Conservation (phyloP, 805 yeast genomes). For the Monosporozyma unispora region DNA sequence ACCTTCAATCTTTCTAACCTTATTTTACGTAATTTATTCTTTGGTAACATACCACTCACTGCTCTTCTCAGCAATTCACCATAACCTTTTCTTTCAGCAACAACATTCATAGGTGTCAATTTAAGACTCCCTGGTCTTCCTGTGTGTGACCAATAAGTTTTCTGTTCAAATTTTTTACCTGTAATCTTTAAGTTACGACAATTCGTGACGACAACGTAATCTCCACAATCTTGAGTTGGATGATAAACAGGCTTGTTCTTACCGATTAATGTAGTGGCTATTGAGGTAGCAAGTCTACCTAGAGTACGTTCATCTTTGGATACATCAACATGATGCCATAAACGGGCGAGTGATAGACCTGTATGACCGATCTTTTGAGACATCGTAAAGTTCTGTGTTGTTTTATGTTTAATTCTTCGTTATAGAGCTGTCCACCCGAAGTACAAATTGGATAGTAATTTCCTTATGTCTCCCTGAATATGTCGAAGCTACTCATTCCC, state of each 20-base stretch:
- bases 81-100: conserved; percentile 72
- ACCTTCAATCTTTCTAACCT: conserved; percentile 80
- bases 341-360: conserved; percentile 68
- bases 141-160: conserved; percentile 82
- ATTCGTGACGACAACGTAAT: conserved; percentile 93
- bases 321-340: conserved; percentile 94
- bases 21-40: conserved; percentile 68
- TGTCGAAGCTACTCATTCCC: too few relatives aligned
- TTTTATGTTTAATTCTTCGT: too few relatives aligned
- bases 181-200: conserved; percentile 74
- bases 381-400: conserved; percentile 13
- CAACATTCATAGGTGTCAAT: conserved; percentile 68
- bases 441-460: too few relatives aligned
- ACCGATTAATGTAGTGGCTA: conserved; percentile 87
- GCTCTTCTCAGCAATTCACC: conserved; percentile 82
- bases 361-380: conserved; percentile 38
- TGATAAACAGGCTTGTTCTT: conserved; percentile 91
- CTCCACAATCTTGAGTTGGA: conserved; percentile 79
- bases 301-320: conserved; percentile 76
- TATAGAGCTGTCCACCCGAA: too few relatives aligned
- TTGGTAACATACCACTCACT: conserved; percentile 94
- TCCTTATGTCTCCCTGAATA: too few relatives aligned
- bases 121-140: conserved; percentile 84
- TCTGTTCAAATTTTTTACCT: conserved; percentile 74
- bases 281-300: conserved; percentile 85